These are phyloP conservation scores for Suillus americanus DNA, from an alignment of 768 basidiomycete genomes.

Conservation along the genomic window DNA sequence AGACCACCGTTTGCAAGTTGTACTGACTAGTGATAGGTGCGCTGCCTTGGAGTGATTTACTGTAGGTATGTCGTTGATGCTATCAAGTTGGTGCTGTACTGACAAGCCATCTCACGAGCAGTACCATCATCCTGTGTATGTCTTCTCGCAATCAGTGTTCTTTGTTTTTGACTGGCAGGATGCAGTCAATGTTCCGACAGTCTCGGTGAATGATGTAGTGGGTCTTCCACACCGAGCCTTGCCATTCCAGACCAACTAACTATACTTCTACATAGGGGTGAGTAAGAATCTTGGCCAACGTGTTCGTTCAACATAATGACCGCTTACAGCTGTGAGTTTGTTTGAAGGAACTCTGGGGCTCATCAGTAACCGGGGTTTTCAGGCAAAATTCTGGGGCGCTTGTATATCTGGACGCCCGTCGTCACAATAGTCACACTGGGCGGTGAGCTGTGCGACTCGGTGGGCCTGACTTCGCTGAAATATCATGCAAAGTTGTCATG, in stretches of 20 bases:
- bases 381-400: neutral
- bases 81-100: neutral
- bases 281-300: neutral
- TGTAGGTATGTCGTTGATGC: neutral
- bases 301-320: neutral
- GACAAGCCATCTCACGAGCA: neutral
- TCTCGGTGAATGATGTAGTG: neutral
- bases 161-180: neutral
- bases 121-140: neutral
- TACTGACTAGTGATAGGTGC: neutral
- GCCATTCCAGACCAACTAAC: neutral
- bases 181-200: fast-evolving
- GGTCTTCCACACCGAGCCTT: neutral
- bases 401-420: fast-evolving
- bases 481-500: neutral
- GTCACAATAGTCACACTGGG: neutral
- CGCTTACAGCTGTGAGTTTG: neutral
- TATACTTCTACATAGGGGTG: neutral
- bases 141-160: neutral
- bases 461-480: neutral
- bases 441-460: neutral
- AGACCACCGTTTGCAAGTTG: neutral
- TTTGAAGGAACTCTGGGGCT: neutral
- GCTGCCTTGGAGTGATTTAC: neutral
- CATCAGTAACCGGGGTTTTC: neutral